Evolutionary conservation across 2,329 filamentous ascomycete genomes (phyloP), one percentile per base, ranked within the genome.

Genomic region (Piedraia hortae): DNA sequence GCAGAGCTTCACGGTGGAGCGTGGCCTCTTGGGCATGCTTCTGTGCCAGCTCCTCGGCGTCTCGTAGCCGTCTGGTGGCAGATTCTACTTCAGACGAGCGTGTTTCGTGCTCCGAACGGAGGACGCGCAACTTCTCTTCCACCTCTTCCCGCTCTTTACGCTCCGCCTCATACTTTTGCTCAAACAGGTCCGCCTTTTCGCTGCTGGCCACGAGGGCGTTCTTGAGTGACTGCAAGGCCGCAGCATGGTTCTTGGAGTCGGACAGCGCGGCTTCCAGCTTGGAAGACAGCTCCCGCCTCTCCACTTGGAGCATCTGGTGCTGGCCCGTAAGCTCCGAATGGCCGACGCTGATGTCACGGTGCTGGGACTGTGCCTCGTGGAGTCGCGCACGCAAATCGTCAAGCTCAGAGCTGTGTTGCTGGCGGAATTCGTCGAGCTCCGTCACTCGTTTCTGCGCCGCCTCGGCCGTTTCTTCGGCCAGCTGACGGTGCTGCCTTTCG

Each of bases 1-100:
- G 50, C 15, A 97, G 66, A 11, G 73, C 80, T 34, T 72, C 56
- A 12, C 74, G 73, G 39, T 93, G 82, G 9, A 72, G 71, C 25
- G 68, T 61, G 4, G 85, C 82, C 48, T 97, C 88, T 32, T 67
- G 64, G 4, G 80, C 74, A 43, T 90, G 69, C 33, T 70, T 77
- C 37, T 88, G 73, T 1, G 74, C 73, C 19, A 93, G 49, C 37
- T 90, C 77, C 46, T 97, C 78, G 0, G 75, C 66, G 43, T 91
- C 80, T 18, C 62, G 65, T 21, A 97, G 49, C 22, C 73, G 67
- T 33, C 77, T 65, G 2, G 61, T 68, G 0, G 65, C 58, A 10
- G 59, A 59, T 19, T 78, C 74, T 3, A 93, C 54, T 39, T 97
- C 82, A 0, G 63, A 55, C 6, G 64, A 70, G 15, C 65, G 62